These are phyloP conservation scores for Pythium aquatile DNA, from an alignment of 352 stramenopile genomes.

Conservation along the genomic window DNA sequence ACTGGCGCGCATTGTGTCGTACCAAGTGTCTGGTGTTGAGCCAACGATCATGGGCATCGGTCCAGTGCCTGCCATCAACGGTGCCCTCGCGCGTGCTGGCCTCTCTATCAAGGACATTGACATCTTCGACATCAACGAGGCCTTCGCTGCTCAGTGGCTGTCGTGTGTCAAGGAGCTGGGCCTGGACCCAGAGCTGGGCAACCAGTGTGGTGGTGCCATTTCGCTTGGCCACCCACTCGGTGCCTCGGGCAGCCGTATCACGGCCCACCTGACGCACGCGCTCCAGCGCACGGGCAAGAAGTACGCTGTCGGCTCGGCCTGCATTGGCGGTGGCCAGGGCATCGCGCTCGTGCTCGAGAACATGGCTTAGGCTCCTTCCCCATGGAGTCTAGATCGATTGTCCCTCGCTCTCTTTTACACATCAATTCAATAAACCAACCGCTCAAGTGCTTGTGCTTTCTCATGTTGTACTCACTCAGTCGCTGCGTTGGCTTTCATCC, in stretches of 20 bases:
- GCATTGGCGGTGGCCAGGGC: conserved; percentile 97
- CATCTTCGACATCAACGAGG: conserved; percentile 99
- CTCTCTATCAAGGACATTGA: conserved; percentile 94
- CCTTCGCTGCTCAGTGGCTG: conserved; percentile 97
- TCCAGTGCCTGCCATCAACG: conserved; percentile 93
- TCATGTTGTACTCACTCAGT: neutral
- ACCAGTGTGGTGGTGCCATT: conserved; percentile 96
- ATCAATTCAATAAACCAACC: conserved; percentile 9
- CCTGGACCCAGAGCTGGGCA: conserved; percentile 92
- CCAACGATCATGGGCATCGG: conserved; percentile 98
- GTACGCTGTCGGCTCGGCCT: conserved; percentile 95
- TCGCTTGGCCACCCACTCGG: conserved; percentile 96
- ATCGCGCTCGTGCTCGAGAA: conserved; percentile 98
- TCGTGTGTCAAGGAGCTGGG: conserved; percentile 96
- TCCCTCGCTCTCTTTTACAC: neutral
- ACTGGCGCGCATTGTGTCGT: conserved; percentile 92
- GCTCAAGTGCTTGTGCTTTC: neutral
- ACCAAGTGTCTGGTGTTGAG: conserved; percentile 92
- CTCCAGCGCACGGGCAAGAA: conserved; percentile 87
- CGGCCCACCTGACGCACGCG: conserved; percentile 88
- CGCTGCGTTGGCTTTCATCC: neutral
- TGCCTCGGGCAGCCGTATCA: conserved; percentile 92
- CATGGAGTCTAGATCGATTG: neutral
- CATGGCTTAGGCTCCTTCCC: conserved; percentile 37
- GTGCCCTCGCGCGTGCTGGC: conserved; percentile 88